Evolutionary conservation across 257 asterid species (phyloP), one percentile per base, ranked within the genome.

Genomic region (Pogostemon cablin): DNA sequence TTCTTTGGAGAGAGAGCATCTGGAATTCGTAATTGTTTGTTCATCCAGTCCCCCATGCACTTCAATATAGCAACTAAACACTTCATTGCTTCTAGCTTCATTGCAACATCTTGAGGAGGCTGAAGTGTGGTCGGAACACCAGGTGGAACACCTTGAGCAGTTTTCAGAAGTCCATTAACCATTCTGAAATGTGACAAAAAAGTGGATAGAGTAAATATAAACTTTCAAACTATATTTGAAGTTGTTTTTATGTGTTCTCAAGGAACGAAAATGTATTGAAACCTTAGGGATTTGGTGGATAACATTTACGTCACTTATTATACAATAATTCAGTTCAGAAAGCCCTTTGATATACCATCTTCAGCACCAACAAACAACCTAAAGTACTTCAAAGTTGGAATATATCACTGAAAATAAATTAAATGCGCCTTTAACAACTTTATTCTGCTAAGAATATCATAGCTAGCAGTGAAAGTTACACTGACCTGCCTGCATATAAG

Each of bases 61-160:
- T 82, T 91, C 84, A 95, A 83, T 68, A 91, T 81, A 76, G 88
- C 87, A 63, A 95, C 95, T 77, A 95, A 84, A 80, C 99, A 95
- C 82, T 80, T 88, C 96, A 88, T 88, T 75, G 99, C 92, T 85
- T 95, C 98, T 78, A 89, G 82, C 87, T 90, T 90, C 96, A 92
- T 81, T 32, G 85, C 63, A 77, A 79, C 78, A 65, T 93, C 98
- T 81, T 93, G 96, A 65, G 95, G 95, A 79, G 95, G 96, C 86
- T 84, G 87, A 75, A 93, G 86, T 52, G 95, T 86, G 64, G 87
- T 88, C 38, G 90, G 65, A 72, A 74, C 80, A 67, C 98, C 99
- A 80, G 99, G 98, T 39, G 97, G 91, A 77, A 89, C 91, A 77
- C 99, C 99, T 83, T 95, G 99, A 69, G 98, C 98, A 82, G 99